Percentiles rank a stretch among this genome's conserved stretches.
phyloP scores from a whole-genome alignment of 139 green algal species.

The Picochlorum sp. region DNA sequence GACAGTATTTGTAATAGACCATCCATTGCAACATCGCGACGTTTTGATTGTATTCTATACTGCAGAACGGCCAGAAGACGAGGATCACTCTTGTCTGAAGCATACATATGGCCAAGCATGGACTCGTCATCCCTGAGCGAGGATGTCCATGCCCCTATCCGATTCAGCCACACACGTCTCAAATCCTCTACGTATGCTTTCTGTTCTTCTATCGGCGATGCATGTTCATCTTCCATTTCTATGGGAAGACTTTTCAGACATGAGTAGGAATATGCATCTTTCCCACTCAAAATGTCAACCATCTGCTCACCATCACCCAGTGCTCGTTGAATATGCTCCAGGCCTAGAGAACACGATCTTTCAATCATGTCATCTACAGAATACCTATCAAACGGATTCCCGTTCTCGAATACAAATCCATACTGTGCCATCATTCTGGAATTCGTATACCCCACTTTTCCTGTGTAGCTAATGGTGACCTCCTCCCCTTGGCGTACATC shows the following conservation, averaged over 20 bases:
- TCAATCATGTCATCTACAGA: constrained; percentile 6
- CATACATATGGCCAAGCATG: constrained; percentile 7
- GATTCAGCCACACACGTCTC: not conserved
- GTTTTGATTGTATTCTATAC: not conserved
- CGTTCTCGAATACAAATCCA: constrained; percentile 38
- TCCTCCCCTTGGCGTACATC: constrained; percentile 27
- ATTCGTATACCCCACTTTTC: constrained; percentile 28
- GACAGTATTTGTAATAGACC: not conserved
- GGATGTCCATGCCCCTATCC: constrained; percentile 10
- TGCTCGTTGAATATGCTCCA: constrained; percentile 15
- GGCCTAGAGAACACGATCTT: constrained; percentile 18
- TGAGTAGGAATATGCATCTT: constrained; percentile 23
- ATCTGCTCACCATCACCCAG: constrained; percentile 31
- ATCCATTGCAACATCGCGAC: constrained; percentile 6
- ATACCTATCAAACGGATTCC: constrained; percentile 42
- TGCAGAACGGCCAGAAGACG: not conserved
- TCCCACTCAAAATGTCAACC: constrained; percentile 19
- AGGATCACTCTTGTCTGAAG: not conserved
- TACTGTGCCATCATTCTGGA: constrained; percentile 44
- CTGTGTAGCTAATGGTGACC: constrained; percentile 54
- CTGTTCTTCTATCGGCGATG: not conserved
- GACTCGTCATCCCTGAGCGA: constrained; percentile 12
- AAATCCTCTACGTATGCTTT: constrained; percentile 1
- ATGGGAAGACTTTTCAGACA: constrained; percentile 37
- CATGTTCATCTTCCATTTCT: constrained; percentile 8